Percentiles rank a stretch among this genome's conserved stretches.
phyloP scores from a whole-genome alignment of 495 filamentous ascomycete genomes.

The Beverwykella pulmonaria region DNA sequence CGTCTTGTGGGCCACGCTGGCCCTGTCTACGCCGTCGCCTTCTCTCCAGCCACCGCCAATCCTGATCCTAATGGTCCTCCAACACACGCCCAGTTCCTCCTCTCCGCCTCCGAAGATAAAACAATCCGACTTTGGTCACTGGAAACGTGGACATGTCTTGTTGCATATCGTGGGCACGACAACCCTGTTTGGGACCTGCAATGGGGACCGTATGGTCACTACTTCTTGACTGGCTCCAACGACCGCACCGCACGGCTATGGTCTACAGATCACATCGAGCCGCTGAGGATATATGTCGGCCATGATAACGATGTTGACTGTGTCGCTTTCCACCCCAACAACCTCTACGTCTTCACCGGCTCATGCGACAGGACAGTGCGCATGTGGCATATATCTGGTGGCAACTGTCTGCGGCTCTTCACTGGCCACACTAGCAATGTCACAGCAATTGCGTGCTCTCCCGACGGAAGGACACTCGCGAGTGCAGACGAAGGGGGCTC shows the following conservation, averaged over 20 bases:
- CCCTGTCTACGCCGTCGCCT: conserved; percentile 85
- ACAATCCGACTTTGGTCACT: conserved; percentile 91
- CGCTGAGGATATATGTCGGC: conserved; percentile 84
- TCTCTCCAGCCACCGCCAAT: conserved; percentile 72
- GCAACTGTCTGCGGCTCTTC: conserved; percentile 85
- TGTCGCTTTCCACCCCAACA: conserved; percentile 89
- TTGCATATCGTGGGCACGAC: conserved; percentile 89
- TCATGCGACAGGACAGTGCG: conserved; percentile 87
- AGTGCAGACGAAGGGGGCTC: conserved; percentile 82
- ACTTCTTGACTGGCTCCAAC: conserved; percentile 83
- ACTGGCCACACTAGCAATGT: conserved; percentile 86
- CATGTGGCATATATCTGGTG: conserved; percentile 93
- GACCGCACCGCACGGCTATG: conserved; percentile 91
- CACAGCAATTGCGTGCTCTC: conserved; percentile 79
- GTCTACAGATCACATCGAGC: conserved; percentile 85
- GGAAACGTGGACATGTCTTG: conserved; percentile 84
- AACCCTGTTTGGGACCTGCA: conserved; percentile 83
- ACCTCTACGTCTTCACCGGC: conserved; percentile 86
- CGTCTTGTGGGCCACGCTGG: conserved; percentile 91
- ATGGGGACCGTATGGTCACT: conserved; percentile 94
- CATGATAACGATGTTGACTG: conserved; percentile 87
- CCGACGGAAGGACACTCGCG: conserved; percentile 83
- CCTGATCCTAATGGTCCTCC: conserved; percentile 62
- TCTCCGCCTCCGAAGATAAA: conserved; percentile 85
- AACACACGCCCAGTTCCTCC: conserved; percentile 59